Conservation (phyloP, 371 early-diverging fungal genomes). For the Lichtheimia hyalospora region DNA sequence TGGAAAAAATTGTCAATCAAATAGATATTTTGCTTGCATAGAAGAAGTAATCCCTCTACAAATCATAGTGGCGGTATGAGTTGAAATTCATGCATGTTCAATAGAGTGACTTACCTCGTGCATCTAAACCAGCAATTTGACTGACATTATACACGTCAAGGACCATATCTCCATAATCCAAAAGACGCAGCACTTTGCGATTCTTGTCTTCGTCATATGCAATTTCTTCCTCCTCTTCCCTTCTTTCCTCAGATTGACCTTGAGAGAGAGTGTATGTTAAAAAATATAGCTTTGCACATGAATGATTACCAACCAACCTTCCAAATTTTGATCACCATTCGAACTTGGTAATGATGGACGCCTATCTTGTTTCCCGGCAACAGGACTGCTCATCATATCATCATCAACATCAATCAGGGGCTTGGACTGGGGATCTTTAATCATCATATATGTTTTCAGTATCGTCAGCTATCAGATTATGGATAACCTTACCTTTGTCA, state of each 20-base stretch:
- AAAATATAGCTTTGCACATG: too few species aligned
- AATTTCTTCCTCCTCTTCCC: slow-evolving; percentile 49
- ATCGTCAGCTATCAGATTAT: neutral
- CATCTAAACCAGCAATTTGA: slow-evolving; percentile 72
- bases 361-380: neutral
- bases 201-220: slow-evolving; percentile 73
- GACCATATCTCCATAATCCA: slow-evolving; percentile 74
- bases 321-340: neutral
- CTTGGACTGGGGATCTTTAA: neutral
- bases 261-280: slow-evolving; percentile 7
- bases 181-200: slow-evolving; percentile 66
- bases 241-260: slow-evolving; percentile 18
- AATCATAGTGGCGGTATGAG: neutral
- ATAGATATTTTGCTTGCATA: slow-evolving; percentile 76
- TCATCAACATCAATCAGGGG: slow-evolving; percentile 9
- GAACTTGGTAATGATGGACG: neutral
- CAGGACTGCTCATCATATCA: slow-evolving; percentile 3
- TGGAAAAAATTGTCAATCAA: slow-evolving; percentile 79
- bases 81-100: neutral
- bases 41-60: slow-evolving; percentile 66
- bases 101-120: slow-evolving; percentile 40
- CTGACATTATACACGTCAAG: slow-evolving; percentile 76
- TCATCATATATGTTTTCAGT: neutral
- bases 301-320: too few species aligned
- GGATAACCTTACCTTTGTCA: neutral